phyloP scores from a whole-genome alignment of 179 eudicot species.

The Amaranthus tricolor region DNA sequence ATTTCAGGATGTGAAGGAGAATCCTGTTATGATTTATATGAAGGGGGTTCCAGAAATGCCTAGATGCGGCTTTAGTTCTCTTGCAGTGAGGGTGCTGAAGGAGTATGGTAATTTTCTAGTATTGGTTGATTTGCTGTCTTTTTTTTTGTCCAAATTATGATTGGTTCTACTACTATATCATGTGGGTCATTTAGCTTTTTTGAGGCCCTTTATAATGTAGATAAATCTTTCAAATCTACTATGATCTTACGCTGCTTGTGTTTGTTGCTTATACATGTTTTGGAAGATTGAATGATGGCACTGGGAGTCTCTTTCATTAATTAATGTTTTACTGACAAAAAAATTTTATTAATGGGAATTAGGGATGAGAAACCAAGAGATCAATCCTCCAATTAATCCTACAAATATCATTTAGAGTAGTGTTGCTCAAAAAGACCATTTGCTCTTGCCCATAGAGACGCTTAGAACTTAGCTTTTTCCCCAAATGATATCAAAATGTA shows the following conservation, averaged over 20 bases:
- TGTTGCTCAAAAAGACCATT: no score
- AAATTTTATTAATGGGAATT: no score
- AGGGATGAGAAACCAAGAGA: no score
- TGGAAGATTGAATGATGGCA: background rate
- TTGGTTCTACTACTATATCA: background rate
- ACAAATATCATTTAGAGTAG: no score
- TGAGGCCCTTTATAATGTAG: background rate
- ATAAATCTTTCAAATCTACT: background rate
- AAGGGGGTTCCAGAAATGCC: slow-evolving; percentile 87
- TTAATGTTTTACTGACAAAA: no score
- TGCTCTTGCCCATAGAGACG: no score
- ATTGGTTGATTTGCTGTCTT: background rate
- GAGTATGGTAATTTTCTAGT: slow-evolving; percentile 56
- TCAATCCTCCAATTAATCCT: no score
- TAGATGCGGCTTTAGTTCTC: slow-evolving; percentile 89
- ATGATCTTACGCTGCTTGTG: background rate
- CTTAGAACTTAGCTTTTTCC: no score
- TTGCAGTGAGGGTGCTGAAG: slow-evolving; percentile 78
- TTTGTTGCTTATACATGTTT: background rate
- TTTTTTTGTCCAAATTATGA: background rate
- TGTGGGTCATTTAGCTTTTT: background rate
- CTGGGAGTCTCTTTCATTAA: background rate
- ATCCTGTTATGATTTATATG: slow-evolving; percentile 89
- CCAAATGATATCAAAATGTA: no score
- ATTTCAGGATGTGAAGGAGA: slow-evolving; percentile 74